Percentiles rank a stretch among this genome's conserved stretches.
Conservation (phyloP, 495 filamentous ascomycete species). For the Penicillium maclennaniae region DNA sequence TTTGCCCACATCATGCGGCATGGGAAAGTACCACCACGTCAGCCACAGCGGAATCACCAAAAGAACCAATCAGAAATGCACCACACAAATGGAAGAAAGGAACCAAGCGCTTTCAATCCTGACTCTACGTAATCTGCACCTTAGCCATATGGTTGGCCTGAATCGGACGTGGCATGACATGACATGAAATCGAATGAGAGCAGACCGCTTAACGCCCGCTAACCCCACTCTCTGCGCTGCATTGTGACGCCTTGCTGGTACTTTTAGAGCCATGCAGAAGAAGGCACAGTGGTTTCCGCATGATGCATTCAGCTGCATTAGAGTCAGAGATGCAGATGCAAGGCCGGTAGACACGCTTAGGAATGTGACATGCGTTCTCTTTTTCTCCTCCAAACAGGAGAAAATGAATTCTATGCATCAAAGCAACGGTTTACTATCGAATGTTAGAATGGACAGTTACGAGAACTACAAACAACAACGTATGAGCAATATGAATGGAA, state of each 20-base stretch:
- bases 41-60: not conserved
- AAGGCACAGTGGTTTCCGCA: not conserved
- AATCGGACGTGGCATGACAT: not conserved
- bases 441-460: too few relatives aligned
- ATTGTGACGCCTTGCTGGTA: not conserved
- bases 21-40: not conserved
- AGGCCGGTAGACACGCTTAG: not conserved
- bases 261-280: not conserved
- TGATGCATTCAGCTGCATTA: not conserved
- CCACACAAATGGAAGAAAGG: not conserved
- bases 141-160: not conserved
- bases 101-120: not conserved
- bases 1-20: too few relatives aligned
- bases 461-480: not conserved
- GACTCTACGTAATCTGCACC: not conserved
- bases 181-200: not conserved
- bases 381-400: too few relatives aligned
- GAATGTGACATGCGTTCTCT: not conserved
- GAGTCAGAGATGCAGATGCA: not conserved
- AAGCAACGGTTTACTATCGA: too few relatives aligned
- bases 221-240: not conserved
- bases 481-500: not conserved
- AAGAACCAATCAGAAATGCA: not conserved
- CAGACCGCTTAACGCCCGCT: not conserved
- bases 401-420: too few relatives aligned